These are phyloP conservation scores for Tuber borchii DNA, from an alignment of 495 filamentous ascomycete species.

Conservation along the genomic window DNA sequence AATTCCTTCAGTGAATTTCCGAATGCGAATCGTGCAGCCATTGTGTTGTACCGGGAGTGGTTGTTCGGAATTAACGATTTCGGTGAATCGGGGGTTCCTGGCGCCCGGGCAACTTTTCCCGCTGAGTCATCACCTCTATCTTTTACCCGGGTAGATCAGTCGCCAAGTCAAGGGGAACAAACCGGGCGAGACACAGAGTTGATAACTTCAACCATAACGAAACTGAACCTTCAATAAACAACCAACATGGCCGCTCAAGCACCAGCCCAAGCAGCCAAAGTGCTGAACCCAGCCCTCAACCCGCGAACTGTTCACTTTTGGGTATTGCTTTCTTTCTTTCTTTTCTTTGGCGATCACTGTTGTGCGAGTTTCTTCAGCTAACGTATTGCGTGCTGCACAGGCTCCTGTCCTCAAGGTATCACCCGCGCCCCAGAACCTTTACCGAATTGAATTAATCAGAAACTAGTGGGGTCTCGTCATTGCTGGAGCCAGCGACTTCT, in stretches of 20 bases:
- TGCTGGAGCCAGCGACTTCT: conserved; percentile 84
- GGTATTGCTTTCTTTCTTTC: conserved; percentile 49
- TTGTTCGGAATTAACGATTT: not conserved
- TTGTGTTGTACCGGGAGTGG: conserved; percentile 44
- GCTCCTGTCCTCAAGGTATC: conserved; percentile 93
- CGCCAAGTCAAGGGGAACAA: not conserved
- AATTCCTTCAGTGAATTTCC: conserved; percentile 83
- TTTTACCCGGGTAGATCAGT: not conserved
- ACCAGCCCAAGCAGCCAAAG: conserved; percentile 36
- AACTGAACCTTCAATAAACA: not conserved
- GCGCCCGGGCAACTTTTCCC: not conserved
- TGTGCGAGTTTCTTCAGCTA: conserved; percentile 7
- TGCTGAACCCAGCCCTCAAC: conserved; percentile 41
- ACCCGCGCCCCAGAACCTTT: conserved; percentile 3
- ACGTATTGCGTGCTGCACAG: conserved; percentile 39
- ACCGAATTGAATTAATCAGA: conserved; percentile 10
- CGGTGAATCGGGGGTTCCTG: not conserved
- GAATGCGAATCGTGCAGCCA: conserved; percentile 92
- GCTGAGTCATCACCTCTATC: not conserved
- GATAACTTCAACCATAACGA: not conserved
- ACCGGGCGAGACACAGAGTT: not conserved
- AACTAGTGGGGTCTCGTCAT: conserved; percentile 79
- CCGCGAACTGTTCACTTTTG: conserved; percentile 96
- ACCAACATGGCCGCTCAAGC: conserved; percentile 36
- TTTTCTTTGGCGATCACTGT: not conserved